A percentile compares a stretch with the other conserved stretches of the same genome.
Evolutionary conservation across 257 asterid genomes (phyloP).

Genomic region (Salvia rosmarinus): DNA sequence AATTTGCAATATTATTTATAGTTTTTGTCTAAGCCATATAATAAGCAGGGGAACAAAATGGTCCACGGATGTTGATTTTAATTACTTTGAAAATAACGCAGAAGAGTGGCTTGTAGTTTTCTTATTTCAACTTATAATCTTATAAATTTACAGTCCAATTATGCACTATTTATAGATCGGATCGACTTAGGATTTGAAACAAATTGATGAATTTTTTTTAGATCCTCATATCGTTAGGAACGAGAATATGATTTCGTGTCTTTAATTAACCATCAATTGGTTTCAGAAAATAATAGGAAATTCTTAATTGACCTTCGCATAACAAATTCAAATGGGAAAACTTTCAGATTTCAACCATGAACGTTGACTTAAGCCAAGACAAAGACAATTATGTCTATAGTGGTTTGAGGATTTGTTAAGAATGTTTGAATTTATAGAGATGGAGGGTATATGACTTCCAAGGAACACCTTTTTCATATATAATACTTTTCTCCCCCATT

Average conservation of each 20-base stretch:
- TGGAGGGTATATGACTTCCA: constrained; percentile 12
- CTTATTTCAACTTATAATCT: no score
- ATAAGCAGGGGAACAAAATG: constrained; percentile 20
- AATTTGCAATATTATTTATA: background rate
- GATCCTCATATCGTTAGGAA: background rate
- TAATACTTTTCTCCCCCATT: no score
- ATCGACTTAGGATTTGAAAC: background rate
- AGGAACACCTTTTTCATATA: constrained; percentile 11
- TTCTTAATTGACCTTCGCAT: constrained; percentile 3
- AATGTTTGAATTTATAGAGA: constrained; percentile 41
- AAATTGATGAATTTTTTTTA: background rate
- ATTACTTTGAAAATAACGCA: background rate
- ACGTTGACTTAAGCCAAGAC: constrained; percentile 34
- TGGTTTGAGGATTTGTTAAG: constrained; percentile 37
- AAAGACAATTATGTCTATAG: constrained; percentile 15
- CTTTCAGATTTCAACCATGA: constrained; percentile 26
- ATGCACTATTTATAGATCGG: no score
- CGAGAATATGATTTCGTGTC: background rate
- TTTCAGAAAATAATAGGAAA: no score
- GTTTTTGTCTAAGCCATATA: background rate
- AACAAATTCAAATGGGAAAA: constrained; percentile 18
- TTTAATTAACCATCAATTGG: no score
- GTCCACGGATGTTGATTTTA: constrained; percentile 29
- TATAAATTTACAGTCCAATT: no score
- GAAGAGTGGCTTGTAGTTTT: no score